phyloP scores from a whole-genome alignment of 768 basidiomycete species.

The Amanita brunnescens region DNA sequence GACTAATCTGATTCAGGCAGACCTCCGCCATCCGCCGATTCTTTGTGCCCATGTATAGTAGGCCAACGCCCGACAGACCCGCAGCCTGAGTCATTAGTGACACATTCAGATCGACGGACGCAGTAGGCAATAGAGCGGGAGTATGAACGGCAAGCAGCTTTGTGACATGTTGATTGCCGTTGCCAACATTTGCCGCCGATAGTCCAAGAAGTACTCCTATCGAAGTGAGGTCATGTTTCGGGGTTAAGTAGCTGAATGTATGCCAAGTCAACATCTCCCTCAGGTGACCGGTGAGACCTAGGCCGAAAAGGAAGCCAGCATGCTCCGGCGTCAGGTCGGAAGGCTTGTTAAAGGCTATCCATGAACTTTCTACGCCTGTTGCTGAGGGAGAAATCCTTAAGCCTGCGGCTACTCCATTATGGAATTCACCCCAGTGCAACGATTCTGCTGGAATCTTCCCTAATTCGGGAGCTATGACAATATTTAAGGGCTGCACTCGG shows the following conservation, averaged over 20 bases:
- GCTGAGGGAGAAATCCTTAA: constrained; percentile 74
- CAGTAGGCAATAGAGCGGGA: constrained; percentile 83
- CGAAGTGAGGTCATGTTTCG: constrained; percentile 92
- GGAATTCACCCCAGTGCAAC: constrained; percentile 91
- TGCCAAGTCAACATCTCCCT: constrained; percentile 90
- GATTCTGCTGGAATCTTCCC: constrained; percentile 69
- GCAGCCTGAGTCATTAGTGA: constrained; percentile 86
- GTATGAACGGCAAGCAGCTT: constrained; percentile 90
- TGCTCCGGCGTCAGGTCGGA: constrained; percentile 85
- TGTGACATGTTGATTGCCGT: constrained; percentile 78
- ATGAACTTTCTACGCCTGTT: constrained; percentile 77
- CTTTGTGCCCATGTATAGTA: constrained; percentile 83
- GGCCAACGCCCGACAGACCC: constrained; percentile 78
- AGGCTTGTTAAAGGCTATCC: constrained; percentile 95
- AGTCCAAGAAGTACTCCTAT: constrained; percentile 92
- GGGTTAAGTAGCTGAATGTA: constrained; percentile 90
- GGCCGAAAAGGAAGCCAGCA: constrained; percentile 90
- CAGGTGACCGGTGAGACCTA: constrained; percentile 89
- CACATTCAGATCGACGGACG: constrained; percentile 83
- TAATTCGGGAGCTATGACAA: constrained; percentile 53
- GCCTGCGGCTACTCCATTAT: constrained; percentile 92
- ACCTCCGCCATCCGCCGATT: constrained; percentile 91
- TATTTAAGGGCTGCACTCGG: constrained; percentile 65
- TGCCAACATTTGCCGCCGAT: constrained; percentile 83
- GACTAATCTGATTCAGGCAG: constrained; percentile 75